Evolutionary conservation across 768 basidiomycete species (phyloP).

Genomic region (Paxillus rubicundulus): DNA sequence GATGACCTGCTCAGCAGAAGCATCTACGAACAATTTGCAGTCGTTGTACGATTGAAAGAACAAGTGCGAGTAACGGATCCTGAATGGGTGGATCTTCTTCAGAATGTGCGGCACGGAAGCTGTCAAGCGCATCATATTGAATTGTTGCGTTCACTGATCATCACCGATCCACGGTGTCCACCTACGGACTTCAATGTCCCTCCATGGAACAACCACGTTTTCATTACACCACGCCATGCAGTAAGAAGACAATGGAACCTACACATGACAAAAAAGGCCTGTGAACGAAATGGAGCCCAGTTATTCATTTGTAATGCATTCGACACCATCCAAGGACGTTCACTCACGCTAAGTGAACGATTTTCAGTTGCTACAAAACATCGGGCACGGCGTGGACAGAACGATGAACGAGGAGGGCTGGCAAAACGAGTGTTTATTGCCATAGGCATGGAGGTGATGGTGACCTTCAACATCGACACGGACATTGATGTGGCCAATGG

Average conservation of each 20-base stretch:
- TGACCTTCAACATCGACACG: slow-evolving; percentile 34
- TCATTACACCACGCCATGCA: slow-evolving; percentile 39
- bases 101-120: slow-evolving; percentile 12
- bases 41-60: neutral
- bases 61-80: neutral
- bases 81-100: neutral
- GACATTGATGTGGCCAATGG: slow-evolving; percentile 42
- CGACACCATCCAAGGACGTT: slow-evolving; percentile 20
- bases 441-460: neutral
- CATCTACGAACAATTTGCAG: neutral
- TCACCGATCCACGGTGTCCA: slow-evolving; percentile 13
- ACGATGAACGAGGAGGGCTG: slow-evolving; percentile 1
- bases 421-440: slow-evolving; percentile 21
- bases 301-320: slow-evolving; percentile 30
- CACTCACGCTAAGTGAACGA: slow-evolving; percentile 10
- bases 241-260: slow-evolving; percentile 39
- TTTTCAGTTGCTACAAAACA: neutral
- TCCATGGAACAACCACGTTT: slow-evolving; percentile 34
- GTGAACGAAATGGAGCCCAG: slow-evolving; percentile 21
- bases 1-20: slow-evolving; percentile 15
- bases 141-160: slow-evolving; percentile 20
- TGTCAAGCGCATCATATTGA: slow-evolving; percentile 28
- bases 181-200: slow-evolving; percentile 20
- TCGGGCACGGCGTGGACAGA: neutral
- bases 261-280: slow-evolving; percentile 23